These are phyloP conservation scores for Eudorina sp. DNA, from an alignment of 139 green algal genomes.

Conservation along the genomic window DNA sequence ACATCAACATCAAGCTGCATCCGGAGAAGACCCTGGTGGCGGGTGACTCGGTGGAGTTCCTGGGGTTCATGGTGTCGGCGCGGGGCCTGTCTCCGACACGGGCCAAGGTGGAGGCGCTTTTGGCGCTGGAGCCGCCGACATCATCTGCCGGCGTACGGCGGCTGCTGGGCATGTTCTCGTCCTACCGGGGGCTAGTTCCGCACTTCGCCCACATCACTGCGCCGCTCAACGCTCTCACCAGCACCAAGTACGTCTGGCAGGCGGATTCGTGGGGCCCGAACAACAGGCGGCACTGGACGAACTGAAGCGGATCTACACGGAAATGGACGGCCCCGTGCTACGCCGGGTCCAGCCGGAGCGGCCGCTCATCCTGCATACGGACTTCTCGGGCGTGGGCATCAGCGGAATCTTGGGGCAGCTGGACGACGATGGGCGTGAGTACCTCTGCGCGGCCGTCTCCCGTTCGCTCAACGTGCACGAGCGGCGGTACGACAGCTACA, in stretches of 20 bases:
- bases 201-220: neutral
- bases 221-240: neutral
- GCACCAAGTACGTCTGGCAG: neutral
- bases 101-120: too few relatives aligned
- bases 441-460: neutral
- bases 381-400: neutral
- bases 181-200: too few relatives aligned
- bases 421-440: neutral
- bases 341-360: neutral
- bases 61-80: too few relatives aligned
- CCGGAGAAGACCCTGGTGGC: too few relatives aligned
- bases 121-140: neutral
- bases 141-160: neutral
- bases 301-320: conserved; percentile 22
- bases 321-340: neutral
- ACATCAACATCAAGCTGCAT: too few relatives aligned
- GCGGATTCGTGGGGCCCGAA: neutral
- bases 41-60: too few relatives aligned
- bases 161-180: neutral
- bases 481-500: neutral
- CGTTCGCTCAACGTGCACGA: neutral
- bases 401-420: neutral
- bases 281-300: conserved; percentile 29
- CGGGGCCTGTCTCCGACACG: too few relatives aligned
- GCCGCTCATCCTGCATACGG: neutral